phyloP scores from a whole-genome alignment of 2,329 filamentous ascomycete species.

The Triangularia verruculosa region DNA sequence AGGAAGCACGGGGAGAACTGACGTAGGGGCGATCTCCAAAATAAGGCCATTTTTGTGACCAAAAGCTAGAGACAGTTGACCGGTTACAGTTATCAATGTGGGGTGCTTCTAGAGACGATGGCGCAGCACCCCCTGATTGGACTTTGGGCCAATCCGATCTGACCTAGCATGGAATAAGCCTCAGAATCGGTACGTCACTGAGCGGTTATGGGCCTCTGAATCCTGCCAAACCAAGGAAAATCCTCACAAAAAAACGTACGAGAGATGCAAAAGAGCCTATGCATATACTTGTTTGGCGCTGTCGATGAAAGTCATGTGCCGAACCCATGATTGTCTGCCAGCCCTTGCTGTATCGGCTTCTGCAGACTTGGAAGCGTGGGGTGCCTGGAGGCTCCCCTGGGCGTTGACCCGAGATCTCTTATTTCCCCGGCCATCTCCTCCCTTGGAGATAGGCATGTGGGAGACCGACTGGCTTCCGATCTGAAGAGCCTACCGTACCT shows the following conservation, averaged over 20 bases:
- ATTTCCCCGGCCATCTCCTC: background rate
- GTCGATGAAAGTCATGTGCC: background rate
- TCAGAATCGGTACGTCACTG: conserved; percentile 8
- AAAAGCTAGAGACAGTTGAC: background rate
- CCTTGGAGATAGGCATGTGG: background rate
- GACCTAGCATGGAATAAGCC: background rate
- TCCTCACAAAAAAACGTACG: conserved; percentile 1
- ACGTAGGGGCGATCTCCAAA: conserved; percentile 6
- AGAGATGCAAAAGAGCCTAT: background rate
- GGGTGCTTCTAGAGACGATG: conserved; percentile 4
- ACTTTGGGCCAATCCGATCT: conserved; percentile 1
- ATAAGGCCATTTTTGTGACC: conserved; percentile 6
- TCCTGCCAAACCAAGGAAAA: background rate
- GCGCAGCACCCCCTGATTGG: conserved; percentile 2
- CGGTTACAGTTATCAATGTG: conserved; percentile 8
- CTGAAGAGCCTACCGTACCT: background rate
- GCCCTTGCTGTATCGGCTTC: background rate
- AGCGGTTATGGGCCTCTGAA: background rate
- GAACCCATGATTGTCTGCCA: background rate
- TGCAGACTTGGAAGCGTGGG: background rate
- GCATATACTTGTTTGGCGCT: background rate
- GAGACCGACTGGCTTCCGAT: background rate
- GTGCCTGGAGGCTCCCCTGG: background rate
- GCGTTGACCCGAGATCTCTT: background rate
- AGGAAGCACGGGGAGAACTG: background rate